Conservation (phyloP, 495 filamentous ascomycete genomes). For the Podospora anserina region DNA sequence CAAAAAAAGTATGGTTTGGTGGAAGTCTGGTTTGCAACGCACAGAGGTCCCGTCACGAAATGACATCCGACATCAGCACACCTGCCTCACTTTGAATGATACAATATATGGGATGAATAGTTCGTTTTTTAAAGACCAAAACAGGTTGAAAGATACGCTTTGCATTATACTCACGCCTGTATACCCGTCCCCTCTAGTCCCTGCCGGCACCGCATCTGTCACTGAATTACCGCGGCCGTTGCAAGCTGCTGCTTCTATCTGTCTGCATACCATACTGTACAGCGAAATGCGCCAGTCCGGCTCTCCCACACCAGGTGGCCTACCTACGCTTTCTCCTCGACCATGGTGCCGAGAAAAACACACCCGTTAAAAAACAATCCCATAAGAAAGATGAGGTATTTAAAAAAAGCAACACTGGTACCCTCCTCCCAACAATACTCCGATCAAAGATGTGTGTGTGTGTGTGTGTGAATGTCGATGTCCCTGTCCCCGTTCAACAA, state of each 20-base stretch:
- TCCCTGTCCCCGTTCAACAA: conserved; percentile 6
- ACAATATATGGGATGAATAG: background rate
- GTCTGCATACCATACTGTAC: conserved; percentile 37
- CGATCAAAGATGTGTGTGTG: conserved; percentile 24
- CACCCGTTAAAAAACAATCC: conserved; percentile 17
- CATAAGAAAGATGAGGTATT: conserved; percentile 32
- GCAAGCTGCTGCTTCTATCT: conserved; percentile 36
- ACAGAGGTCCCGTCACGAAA: background rate
- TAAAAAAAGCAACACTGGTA: conserved; percentile 24
- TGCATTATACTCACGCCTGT: background rate
- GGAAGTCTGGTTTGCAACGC: too few relatives aligned
- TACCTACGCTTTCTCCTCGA: background rate
- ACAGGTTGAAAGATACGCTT: background rate
- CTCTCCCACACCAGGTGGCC: conserved; percentile 2
- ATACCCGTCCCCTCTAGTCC: background rate
- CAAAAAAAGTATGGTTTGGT: too few relatives aligned
- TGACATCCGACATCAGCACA: background rate
- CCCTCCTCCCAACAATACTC: conserved; percentile 31
- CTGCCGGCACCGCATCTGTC: background rate
- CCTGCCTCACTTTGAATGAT: background rate
- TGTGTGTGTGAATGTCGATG: conserved; percentile 7
- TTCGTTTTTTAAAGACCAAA: background rate
- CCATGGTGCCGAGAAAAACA: conserved; percentile 19
- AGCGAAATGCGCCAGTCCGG: conserved; percentile 20
- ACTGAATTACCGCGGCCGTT: conserved; percentile 22